phyloP scores from a whole-genome alignment of 495 filamentous ascomycete species.

The Daldinia childiae region DNA sequence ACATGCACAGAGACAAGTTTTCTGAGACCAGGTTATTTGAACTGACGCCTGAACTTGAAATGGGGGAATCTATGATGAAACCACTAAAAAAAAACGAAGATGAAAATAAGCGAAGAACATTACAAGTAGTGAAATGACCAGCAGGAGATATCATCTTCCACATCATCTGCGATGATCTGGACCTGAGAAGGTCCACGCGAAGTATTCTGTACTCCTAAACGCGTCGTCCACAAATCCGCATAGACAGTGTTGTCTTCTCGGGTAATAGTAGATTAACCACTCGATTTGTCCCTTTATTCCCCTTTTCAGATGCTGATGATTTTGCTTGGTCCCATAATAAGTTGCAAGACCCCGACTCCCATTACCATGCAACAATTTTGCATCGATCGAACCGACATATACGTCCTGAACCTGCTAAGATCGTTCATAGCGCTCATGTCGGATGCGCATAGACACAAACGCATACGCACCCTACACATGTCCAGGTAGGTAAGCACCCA shows the following conservation, averaged over 20 bases:
- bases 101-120: constrained; percentile 48
- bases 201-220: constrained; percentile 37
- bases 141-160: constrained; percentile 43
- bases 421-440: constrained; percentile 33
- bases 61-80: constrained; percentile 50
- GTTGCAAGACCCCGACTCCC: constrained; percentile 40
- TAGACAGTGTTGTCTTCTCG: constrained; percentile 37
- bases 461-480: constrained; percentile 9
- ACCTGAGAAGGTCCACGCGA: constrained; percentile 31
- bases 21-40: constrained; percentile 34
- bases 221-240: constrained; percentile 37
- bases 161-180: constrained; percentile 42
- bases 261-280: constrained; percentile 33
- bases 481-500: constrained; percentile 15
- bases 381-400: constrained; percentile 35
- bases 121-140: constrained; percentile 51
- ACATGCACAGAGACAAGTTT: constrained; percentile 22
- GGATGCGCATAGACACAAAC: constrained; percentile 21
- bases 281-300: constrained; percentile 29
- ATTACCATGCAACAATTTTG: constrained; percentile 43
- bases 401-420: constrained; percentile 37
- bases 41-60: constrained; percentile 49
- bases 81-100: constrained; percentile 42
- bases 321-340: constrained; percentile 37
- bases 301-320: constrained; percentile 40